Evolutionary conservation across 2,329 filamentous ascomycete genomes (phyloP).

Genomic region (Penicillium glabrum): DNA sequence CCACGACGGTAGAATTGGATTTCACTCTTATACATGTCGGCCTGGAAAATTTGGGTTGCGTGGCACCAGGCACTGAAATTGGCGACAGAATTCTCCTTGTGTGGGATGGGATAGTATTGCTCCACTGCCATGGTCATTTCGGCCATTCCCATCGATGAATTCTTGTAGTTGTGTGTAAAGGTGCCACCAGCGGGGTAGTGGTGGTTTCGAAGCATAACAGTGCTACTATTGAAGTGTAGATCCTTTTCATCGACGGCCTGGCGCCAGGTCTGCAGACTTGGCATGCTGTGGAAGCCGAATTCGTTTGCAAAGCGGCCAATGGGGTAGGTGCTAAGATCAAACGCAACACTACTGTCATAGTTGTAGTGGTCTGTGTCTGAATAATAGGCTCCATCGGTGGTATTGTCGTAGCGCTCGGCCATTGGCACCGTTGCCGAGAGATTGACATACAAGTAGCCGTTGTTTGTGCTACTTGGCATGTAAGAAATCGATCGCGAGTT

Average conservation of each 20-base stretch:
- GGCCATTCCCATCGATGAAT: conserved; percentile 38
- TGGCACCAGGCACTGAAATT: conserved; percentile 65
- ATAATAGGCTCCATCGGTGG: conserved; percentile 54
- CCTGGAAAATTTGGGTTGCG: conserved; percentile 64
- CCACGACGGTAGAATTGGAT: conserved; percentile 64
- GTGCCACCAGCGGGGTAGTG: conserved; percentile 56
- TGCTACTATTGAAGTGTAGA: conserved; percentile 58
- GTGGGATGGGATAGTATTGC: conserved; percentile 57
- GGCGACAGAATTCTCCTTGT: conserved; percentile 52
- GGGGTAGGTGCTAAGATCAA: conserved; percentile 57
- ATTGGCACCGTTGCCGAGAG: conserved; percentile 55
- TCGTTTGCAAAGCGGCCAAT: conserved; percentile 63
- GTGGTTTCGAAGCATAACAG: conserved; percentile 58
- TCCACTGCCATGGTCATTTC: conserved; percentile 61
- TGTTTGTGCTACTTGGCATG: conserved; percentile 59
- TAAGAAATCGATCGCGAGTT: conserved; percentile 63
- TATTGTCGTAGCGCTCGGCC: conserved; percentile 57
- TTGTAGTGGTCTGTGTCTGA: conserved; percentile 64
- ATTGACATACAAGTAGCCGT: conserved; percentile 58
- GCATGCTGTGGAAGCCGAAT: conserved; percentile 65
- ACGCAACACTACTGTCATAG: conserved; percentile 54
- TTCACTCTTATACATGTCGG: conserved; percentile 61
- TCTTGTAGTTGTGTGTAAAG: conserved; percentile 46
- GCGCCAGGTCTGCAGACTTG: conserved; percentile 58
- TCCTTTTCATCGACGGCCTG: conserved; percentile 53